Conservation (phyloP, 1,284 basidiomycete species). For the Anthracocystis panici-leucophaei region DNA sequence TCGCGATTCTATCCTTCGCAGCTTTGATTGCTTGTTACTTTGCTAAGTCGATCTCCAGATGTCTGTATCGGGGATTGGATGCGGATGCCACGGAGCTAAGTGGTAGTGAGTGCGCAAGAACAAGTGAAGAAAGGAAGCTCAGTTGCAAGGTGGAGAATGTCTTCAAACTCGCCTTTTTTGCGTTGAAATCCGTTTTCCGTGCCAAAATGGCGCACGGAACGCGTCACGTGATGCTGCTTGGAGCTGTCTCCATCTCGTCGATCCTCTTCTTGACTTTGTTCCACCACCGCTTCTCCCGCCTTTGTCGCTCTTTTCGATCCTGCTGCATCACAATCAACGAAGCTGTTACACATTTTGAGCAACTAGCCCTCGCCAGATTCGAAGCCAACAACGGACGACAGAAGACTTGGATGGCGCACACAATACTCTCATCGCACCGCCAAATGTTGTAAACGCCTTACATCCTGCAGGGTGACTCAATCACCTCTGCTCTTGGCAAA, state of each 20-base stretch:
- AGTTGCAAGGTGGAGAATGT: conserved; percentile 27
- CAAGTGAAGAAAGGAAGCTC: conserved; percentile 4
- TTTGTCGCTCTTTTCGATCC: neutral
- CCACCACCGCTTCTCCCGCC: neutral
- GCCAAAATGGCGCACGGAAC: conserved; percentile 1
- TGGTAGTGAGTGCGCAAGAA: conserved; percentile 8
- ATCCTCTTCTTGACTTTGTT: conserved; percentile 5
- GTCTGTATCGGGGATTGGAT: neutral
- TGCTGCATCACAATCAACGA: too few relatives aligned
- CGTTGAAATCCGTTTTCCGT: conserved; percentile 33
- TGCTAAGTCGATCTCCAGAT: neutral
- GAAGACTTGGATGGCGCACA: conserved; percentile 6
- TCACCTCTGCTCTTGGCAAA: conserved; percentile 21
- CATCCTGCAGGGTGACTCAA: conserved; percentile 26
- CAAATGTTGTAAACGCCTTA: conserved; percentile 32
- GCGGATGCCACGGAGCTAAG: neutral
- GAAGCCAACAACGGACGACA: neutral
- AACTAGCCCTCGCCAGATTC: neutral
- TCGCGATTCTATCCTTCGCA: neutral
- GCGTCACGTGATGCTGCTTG: conserved; percentile 34
- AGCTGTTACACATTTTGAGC: neutral
- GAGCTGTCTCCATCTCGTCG: conserved; percentile 23
- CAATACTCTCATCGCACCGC: neutral
- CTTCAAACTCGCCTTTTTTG: conserved; percentile 8
- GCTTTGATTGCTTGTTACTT: neutral